Evolutionary conservation across 139 green algal species (phyloP), one percentile per base, ranked within the genome.

Genomic region (Tetradesmus lagerheimii): DNA sequence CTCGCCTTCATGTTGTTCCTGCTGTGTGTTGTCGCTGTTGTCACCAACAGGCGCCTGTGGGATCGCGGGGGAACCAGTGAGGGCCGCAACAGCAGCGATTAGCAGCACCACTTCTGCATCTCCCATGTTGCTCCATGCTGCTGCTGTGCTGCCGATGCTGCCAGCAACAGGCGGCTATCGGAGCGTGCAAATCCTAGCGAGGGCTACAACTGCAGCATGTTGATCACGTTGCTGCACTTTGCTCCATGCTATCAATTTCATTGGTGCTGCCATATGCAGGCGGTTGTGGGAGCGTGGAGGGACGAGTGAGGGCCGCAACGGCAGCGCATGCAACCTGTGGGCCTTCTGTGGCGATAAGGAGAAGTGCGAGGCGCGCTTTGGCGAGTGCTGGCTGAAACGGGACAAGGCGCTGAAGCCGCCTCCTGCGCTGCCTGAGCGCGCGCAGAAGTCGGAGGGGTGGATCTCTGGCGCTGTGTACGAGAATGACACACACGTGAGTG

Each of bases 341-440:
- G 94, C 95, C 35, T 95, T 89, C 47, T 97, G 95, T 37, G 94
- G 86, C 0, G 91, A 95, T 57, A 62, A 71, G 41, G 75, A 80
- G 6, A 50, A 89, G 18, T 97, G 95, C 64, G 80, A 77, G 8
- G 62, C 4, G 0, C 74, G 91, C 31, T 89, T 91, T 67, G 75
- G 66, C 18, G 86, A 95, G 39, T 96, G 94, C 82, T 97, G 95
- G 95, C 91, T 97, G 6, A 97, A 97, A 89, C 93, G 95, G 74
- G 78, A 82, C 39, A 34, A 89, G 31, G 1, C 47, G 1, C 18
- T 89, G 14, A 75, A 38, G 45, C 80, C n/a, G 34, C 23, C 23
- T 16, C 20, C 53, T 11, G 64, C 74, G 4, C 50, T 47, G 62
- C 47, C 81, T 1, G 53, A 76, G 9, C 15, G 27, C 27, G 37